These are phyloP conservation scores for Nymphaea thermarum DNA, from an alignment of 164 flowering plant genomes.

Conservation along the genomic window DNA sequence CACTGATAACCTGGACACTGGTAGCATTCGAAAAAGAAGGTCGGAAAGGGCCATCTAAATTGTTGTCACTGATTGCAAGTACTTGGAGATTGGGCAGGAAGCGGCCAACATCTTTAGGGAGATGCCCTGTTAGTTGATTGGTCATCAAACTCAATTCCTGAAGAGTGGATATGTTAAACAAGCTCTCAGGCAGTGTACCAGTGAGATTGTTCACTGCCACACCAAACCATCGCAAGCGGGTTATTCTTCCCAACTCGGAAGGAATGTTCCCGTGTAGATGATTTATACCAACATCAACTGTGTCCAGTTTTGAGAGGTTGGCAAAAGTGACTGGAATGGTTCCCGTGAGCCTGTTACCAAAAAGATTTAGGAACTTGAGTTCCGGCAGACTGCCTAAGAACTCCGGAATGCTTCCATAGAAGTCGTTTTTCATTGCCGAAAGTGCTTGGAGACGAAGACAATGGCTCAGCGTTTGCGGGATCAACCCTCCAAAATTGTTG, in stretches of 20 bases:
- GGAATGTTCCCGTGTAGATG: slow-evolving; percentile 8
- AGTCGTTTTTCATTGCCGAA: not conserved
- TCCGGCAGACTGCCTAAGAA: slow-evolving; percentile 3
- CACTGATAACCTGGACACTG: not conserved
- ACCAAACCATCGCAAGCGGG: not conserved
- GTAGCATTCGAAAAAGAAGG: slow-evolving; percentile 5
- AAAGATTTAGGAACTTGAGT: not conserved
- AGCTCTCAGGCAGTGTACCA: slow-evolving; percentile 5
- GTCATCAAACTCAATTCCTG: not conserved
- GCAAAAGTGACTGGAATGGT: slow-evolving; percentile 12
- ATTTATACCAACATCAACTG: not conserved
- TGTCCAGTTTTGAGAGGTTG: slow-evolving; percentile 3
- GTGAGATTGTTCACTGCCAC: not conserved
- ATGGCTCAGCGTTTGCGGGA: slow-evolving; percentile 8
- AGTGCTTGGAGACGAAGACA: slow-evolving; percentile 3
- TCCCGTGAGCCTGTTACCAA: slow-evolving; percentile 10
- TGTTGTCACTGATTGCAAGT: not conserved
- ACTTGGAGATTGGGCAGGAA: slow-evolving; percentile 1
- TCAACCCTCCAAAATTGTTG: slow-evolving; percentile 11
- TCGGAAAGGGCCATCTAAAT: slow-evolving; percentile 1
- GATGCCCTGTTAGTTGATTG: not conserved
- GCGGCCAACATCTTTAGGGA: not conserved
- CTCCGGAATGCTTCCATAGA: slow-evolving; percentile 5
- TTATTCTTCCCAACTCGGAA: not conserved
- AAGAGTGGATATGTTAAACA: slow-evolving; percentile 5